Conservation (phyloP, 2,329 filamentous ascomycete genomes). For the Aciculosporium take region DNA sequence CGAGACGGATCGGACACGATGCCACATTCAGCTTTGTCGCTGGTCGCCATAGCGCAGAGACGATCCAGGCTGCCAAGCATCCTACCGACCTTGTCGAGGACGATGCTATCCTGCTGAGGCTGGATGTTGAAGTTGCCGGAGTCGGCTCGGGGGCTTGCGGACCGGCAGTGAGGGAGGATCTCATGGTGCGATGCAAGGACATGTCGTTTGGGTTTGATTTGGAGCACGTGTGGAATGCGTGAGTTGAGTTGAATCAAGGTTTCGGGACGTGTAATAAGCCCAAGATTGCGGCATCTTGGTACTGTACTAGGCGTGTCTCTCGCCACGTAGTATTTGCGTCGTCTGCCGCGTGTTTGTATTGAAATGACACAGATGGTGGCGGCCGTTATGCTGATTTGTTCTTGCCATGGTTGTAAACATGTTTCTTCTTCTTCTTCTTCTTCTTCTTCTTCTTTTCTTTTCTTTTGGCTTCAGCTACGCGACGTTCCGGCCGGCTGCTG, state of each 20-base stretch:
- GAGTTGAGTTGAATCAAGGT: no score
- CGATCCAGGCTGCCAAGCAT: conserved; percentile 45
- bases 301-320: no score
- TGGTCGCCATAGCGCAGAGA: conserved; percentile 35
- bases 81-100: conserved; percentile 45
- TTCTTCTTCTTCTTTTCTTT: no score
- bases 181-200: conserved; percentile 26
- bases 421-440: background rate
- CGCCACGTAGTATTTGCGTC: no score
- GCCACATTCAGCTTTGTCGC: conserved; percentile 37
- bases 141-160: conserved; percentile 36
- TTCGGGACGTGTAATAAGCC: no score
- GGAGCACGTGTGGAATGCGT: conserved; percentile 12
- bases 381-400: no score
- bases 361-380: no score
- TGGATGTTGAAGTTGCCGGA: conserved; percentile 33
- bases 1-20: conserved; percentile 8
- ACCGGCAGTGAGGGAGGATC: conserved; percentile 30
- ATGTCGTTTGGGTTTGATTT: conserved; percentile 28
- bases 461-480: no score
- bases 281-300: no score
- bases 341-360: no score
- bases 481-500: background rate
- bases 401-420: no score
- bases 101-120: conserved; percentile 27